phyloP scores from a whole-genome alignment of 1,139 yeast genomes.

The Lodderomyces oxycetoniae region DNA sequence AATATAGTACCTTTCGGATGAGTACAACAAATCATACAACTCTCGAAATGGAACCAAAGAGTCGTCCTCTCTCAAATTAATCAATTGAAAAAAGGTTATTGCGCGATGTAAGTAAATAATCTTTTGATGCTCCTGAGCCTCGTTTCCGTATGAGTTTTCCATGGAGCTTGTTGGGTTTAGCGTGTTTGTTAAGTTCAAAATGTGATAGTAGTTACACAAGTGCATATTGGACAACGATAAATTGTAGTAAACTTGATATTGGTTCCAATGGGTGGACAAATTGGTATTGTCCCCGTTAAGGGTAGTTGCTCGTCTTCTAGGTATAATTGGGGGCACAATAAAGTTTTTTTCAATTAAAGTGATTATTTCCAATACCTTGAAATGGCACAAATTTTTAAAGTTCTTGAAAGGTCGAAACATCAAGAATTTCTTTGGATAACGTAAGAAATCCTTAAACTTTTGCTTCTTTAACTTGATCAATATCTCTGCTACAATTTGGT shows the following conservation, averaged over 20 bases:
- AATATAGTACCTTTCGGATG: conserved; percentile 32
- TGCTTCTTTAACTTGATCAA: conserved; percentile 27
- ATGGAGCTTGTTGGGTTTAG: conserved; percentile 10
- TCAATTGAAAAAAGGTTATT: conserved; percentile 35
- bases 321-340: conserved; percentile 23
- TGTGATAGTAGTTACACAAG: conserved; percentile 35
- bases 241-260: conserved; percentile 32
- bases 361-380: conserved; percentile 27
- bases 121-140: conserved; percentile 31
- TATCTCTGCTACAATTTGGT: conserved; percentile 29
- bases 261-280: conserved; percentile 17
- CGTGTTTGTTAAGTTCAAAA: conserved; percentile 20
- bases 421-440: conserved; percentile 17
- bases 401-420: conserved; percentile 21
- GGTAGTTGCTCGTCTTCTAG: conserved; percentile 11
- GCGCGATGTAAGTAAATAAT: conserved; percentile 30
- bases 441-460: conserved; percentile 21
- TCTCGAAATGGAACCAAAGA: conserved; percentile 29
- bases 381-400: conserved; percentile 25
- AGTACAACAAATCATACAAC: conserved; percentile 31
- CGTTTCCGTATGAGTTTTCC: conserved; percentile 15
- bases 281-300: conserved; percentile 2
- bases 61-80: conserved; percentile 23
- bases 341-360: conserved; percentile 27
- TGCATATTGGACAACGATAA: conserved; percentile 31